Percentiles rank a stretch among this genome's conserved stretches.
Conservation (phyloP, 2,329 filamentous ascomycete genomes). For the Fusarium continuum region DNA sequence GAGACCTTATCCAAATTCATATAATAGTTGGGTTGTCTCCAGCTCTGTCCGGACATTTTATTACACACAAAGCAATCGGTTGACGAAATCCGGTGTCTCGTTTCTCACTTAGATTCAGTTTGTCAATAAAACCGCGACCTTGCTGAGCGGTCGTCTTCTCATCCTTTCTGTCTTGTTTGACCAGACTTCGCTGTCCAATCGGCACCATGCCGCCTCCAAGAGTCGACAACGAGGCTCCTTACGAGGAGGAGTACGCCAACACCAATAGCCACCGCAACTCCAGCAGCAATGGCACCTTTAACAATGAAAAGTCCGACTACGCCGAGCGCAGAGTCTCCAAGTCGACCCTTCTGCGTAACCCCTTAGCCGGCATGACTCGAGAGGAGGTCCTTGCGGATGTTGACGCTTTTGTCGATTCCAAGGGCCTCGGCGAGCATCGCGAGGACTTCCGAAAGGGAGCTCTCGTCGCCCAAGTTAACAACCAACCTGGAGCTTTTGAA, state of each 20-base stretch:
- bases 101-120: slow-evolving; percentile 7
- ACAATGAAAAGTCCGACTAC: slow-evolving; percentile 25
- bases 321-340: slow-evolving; percentile 31
- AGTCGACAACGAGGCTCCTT: slow-evolving; percentile 39
- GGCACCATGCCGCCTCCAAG: slow-evolving; percentile 41
- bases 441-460: slow-evolving; percentile 62
- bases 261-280: slow-evolving; percentile 23
- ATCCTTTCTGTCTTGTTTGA: not conserved
- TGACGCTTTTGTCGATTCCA: slow-evolving; percentile 48
- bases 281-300: slow-evolving; percentile 33
- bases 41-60: not conserved
- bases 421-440: slow-evolving; percentile 47
- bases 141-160: not conserved
- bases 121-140: not conserved
- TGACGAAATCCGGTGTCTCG: slow-evolving; percentile 21
- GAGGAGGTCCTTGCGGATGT: slow-evolving; percentile 49
- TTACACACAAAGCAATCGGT: not conserved
- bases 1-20: not conserved
- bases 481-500: slow-evolving; percentile 45
- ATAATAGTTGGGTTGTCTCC: slow-evolving; percentile 21
- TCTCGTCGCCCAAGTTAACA: slow-evolving; percentile 58
- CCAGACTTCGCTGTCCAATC: not conserved
- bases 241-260: slow-evolving; percentile 3
- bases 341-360: slow-evolving; percentile 45
- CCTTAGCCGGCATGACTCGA: slow-evolving; percentile 43